phyloP scores from a whole-genome alignment of 805 yeast species.

The Saccharomycopsis sp. region DNA sequence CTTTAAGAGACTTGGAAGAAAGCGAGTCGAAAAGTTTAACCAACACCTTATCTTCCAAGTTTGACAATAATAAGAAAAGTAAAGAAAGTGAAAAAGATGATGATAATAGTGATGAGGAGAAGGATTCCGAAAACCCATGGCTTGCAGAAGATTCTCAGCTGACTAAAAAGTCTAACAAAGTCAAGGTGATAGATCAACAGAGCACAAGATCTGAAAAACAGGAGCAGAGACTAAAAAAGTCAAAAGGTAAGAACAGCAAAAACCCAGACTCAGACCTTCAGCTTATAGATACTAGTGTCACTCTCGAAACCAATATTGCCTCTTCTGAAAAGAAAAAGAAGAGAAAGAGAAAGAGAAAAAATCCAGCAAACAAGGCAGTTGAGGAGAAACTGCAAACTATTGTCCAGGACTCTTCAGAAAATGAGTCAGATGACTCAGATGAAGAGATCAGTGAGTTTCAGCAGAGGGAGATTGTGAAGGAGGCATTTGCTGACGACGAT shows the following conservation, averaged over 20 bases:
- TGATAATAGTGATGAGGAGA: conserved; percentile 19
- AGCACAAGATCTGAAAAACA: conserved; percentile 46
- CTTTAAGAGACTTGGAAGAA: conserved; percentile 39
- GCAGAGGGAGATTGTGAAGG: conserved; percentile 74
- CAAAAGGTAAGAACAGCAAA: conserved; percentile 24
- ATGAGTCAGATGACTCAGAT: conserved; percentile 41
- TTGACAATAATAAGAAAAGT: conserved; percentile 16
- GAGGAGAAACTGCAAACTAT: conserved; percentile 29
- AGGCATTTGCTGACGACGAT: conserved; percentile 97
- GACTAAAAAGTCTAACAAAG: conserved; percentile 37
- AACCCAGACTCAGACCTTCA: conserved; percentile 14
- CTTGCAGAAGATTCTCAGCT: conserved; percentile 28
- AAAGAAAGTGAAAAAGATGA: conserved; percentile 11
- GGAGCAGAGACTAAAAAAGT: conserved; percentile 37
- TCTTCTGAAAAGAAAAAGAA: conserved; percentile 20
- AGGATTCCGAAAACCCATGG: conserved; percentile 46
- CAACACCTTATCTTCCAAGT: conserved; percentile 32
- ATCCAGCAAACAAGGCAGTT: conserved; percentile 33
- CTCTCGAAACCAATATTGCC: conserved; percentile 7
- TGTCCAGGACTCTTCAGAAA: conserved; percentile 31
- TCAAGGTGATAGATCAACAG: conserved; percentile 41
- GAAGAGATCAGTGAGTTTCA: conserved; percentile 49
- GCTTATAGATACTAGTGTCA: conserved; percentile 26
- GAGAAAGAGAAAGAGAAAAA: conserved; percentile 30
- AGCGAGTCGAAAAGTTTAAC: conserved; percentile 45